Conservation (phyloP, 805 yeast genomes). For the Peterozyma toletana region DNA sequence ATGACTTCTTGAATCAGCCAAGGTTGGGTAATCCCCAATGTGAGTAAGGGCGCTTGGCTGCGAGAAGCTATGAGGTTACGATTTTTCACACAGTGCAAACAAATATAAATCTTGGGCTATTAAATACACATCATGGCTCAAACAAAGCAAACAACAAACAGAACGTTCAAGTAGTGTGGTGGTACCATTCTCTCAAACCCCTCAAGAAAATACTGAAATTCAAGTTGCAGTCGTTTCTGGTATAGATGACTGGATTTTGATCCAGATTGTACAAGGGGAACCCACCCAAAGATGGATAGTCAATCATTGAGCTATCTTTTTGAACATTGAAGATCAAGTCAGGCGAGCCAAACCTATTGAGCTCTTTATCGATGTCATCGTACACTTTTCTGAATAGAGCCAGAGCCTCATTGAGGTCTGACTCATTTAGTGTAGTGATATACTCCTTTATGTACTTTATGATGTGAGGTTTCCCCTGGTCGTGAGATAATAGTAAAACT, state of each 20-base stretch:
- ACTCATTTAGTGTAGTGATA: neutral
- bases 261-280: slow-evolving; percentile 12
- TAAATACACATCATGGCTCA: too few species aligned
- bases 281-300: slow-evolving; percentile 10
- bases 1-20: too few species aligned
- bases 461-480: slow-evolving; percentile 1
- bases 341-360: slow-evolving; percentile 11
- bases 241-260: slow-evolving; percentile 8
- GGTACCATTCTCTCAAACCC: neutral
- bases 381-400: slow-evolving; percentile 3
- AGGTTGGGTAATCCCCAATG: too few species aligned
- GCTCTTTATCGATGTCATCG: slow-evolving; percentile 9
- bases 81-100: too few species aligned
- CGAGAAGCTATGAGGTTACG: too few species aligned
- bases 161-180: too few species aligned
- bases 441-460: neutral
- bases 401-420: slow-evolving; percentile 3
- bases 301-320: slow-evolving; percentile 9
- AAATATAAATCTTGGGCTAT: too few species aligned
- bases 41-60: too few species aligned
- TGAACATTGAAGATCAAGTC: slow-evolving; percentile 14
- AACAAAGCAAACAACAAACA: too few species aligned
- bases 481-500: slow-evolving; percentile 12
- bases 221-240: neutral
- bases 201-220: neutral